Evolutionary conservation across 257 asterid species (phyloP), one percentile per base, ranked within the genome.

Genomic region (Solanum chiquidenum): DNA sequence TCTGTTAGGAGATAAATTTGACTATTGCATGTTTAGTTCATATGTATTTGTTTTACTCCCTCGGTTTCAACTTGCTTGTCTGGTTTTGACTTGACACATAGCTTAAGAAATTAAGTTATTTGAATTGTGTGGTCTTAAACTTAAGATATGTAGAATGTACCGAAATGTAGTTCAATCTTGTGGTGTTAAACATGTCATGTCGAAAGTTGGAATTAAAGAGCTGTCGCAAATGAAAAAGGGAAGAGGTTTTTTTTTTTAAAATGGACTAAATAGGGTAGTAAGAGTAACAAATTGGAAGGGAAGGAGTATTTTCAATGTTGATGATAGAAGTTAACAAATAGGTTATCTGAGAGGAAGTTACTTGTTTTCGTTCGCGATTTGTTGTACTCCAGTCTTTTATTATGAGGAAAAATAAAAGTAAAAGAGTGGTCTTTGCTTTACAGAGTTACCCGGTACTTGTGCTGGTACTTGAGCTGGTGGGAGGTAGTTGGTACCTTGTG

Each of bases 41-140:
- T 33, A 33, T 72, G 79, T 21, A 10, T 72, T 33, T 55, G 25
- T 20, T 72, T 71, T 72, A 72, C 5, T 72, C 7, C 0, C 13
- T 25, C 7, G 1, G 1, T 3, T 58, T 58, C 12, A 23, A 58
- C 1, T 58, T 58, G 5, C 11, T 64, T n/a, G 33, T 64, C 7
- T n/a, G 4, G 0, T n/a, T n/a, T 64, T 64, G 33, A 25, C 72
- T 64, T n/a, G 4, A 0, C 1, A 64, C 3, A 0, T 1, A 1
- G 8, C n/a, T 60, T n/a, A 62, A 62, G 16, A 2, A 62, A 62
- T 10, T 62, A 5, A 58, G n/a, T 0, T n/a, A 29, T 10, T 64
- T 10, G 33, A 64, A 64, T n/a, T 0, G 14, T 0, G 71, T 10
- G 16, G 33, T n/a, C 7, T 9, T 23, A n/a, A 62, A n/a, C 16